Conservation (phyloP, 1,284 basidiomycete genomes). For the Cystobasidiaceae sp. region DNA sequence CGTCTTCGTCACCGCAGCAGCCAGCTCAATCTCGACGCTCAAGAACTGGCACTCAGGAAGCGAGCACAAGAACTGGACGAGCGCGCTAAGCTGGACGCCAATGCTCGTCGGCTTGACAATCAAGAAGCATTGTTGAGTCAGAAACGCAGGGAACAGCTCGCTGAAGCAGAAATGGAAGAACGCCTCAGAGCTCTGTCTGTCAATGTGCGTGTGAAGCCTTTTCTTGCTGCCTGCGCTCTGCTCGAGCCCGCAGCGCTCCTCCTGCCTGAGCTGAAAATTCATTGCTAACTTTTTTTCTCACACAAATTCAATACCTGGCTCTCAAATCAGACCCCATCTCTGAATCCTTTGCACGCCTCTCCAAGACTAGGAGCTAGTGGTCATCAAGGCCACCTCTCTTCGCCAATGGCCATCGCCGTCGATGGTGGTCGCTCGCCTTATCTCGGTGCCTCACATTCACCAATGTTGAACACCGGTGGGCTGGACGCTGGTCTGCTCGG, state of each 20-base stretch:
- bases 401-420: not conserved
- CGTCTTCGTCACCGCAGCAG: not conserved
- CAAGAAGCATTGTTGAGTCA: slow-evolving; percentile 2
- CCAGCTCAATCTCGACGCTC: slow-evolving; percentile 5
- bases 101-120: not conserved
- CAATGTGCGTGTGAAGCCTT: slow-evolving; percentile 4
- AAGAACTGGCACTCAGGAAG: not conserved
- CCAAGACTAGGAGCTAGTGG: slow-evolving; percentile 2
- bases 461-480: not conserved
- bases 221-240: not conserved
- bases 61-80: slow-evolving; percentile 7
- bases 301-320: not conserved
- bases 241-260: not conserved
- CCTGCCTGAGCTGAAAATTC: not conserved
- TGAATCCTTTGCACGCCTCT: slow-evolving; percentile 12
- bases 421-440: not conserved
- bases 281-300: not conserved
- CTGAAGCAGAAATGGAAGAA: slow-evolving; percentile 9
- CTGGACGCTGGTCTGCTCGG: not conserved
- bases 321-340: slow-evolving; percentile 9
- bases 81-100: not conserved
- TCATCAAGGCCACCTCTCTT: slow-evolving; percentile 11
- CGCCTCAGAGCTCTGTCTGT: not conserved
- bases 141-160: not conserved
- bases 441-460: not conserved